These are phyloP conservation scores for Verticillium alfalfae DNA, from an alignment of 2,329 filamentous ascomycete genomes.

Conservation along the genomic window DNA sequence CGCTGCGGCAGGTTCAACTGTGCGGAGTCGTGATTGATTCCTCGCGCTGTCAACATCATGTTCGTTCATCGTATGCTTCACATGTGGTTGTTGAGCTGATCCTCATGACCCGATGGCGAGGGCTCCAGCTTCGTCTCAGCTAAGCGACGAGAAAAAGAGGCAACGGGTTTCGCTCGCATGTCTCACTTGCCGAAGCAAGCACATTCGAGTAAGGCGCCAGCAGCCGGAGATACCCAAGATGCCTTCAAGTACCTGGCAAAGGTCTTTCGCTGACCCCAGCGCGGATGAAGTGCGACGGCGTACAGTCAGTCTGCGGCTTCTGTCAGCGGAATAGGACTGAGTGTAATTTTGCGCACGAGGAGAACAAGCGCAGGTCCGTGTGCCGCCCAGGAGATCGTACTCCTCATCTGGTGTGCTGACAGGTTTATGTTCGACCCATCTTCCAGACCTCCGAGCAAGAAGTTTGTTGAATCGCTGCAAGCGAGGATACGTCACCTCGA, in stretches of 20 bases:
- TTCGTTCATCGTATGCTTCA: not conserved
- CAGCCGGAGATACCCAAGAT: too few relatives aligned
- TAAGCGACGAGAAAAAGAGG: constrained; percentile 4
- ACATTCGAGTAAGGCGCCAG: constrained; percentile 7
- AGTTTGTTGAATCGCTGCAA: constrained; percentile 15
- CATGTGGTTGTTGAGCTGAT: not conserved
- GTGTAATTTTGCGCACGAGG: constrained; percentile 8
- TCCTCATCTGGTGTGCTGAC: not conserved
- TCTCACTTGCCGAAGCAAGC: constrained; percentile 9
- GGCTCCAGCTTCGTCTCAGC: not conserved
- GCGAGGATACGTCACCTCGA: constrained; percentile 12
- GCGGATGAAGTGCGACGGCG: constrained; percentile 7
- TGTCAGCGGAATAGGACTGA: constrained; percentile 5
- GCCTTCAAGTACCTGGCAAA: too few relatives aligned
- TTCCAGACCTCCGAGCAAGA: constrained; percentile 16
- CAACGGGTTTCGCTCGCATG: constrained; percentile 13
- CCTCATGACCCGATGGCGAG: not conserved
- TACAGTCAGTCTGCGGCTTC: constrained; percentile 7
- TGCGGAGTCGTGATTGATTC: not conserved
- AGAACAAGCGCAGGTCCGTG: constrained; percentile 8
- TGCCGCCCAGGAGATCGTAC: too few relatives aligned
- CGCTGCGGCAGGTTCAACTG: not conserved
- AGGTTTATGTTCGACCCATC: not conserved
- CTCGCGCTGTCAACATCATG: not conserved
- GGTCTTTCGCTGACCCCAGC: not conserved